These are phyloP conservation scores for Leccinum uliginosum DNA, from an alignment of 768 basidiomycete genomes.

Conservation along the genomic window DNA sequence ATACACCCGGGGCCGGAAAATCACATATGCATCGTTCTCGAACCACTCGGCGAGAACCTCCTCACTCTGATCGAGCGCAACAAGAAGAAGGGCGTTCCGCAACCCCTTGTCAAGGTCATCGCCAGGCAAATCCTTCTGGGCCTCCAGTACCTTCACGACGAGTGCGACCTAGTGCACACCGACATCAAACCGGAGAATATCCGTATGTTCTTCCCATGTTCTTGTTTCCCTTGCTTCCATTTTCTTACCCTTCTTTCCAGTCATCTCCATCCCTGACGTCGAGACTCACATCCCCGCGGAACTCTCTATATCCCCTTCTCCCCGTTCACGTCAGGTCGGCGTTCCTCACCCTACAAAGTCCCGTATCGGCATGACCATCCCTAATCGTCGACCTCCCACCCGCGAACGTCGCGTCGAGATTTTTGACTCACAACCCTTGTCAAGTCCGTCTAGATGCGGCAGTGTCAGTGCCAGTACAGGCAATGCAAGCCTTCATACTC, in stretches of 20 bases:
- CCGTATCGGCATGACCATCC: slow-evolving; percentile 59
- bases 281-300: slow-evolving; percentile 70
- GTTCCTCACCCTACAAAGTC: slow-evolving; percentile 68
- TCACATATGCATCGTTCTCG: slow-evolving; percentile 91
- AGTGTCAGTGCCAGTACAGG: slow-evolving; percentile 30
- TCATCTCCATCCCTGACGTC: slow-evolving; percentile 79
- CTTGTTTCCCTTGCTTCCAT: slow-evolving; percentile 21
- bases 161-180: slow-evolving; percentile 90
- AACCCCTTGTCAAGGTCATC: slow-evolving; percentile 78
- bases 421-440: slow-evolving; percentile 75
- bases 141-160: slow-evolving; percentile 87
- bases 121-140: slow-evolving; percentile 84
- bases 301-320: slow-evolving; percentile 61
- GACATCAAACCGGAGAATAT: slow-evolving; percentile 97
- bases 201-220: slow-evolving; percentile 63
- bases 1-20: slow-evolving; percentile 67
- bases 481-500: slow-evolving; percentile 15
- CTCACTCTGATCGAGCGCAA: slow-evolving; percentile 71
- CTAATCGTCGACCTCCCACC: slow-evolving; percentile 42
- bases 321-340: slow-evolving; percentile 76
- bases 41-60: slow-evolving; percentile 78
- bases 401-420: slow-evolving; percentile 71
- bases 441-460: slow-evolving; percentile 42
- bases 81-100: slow-evolving; percentile 81
- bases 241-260: slow-evolving; percentile 34